Evolutionary conservation across 2,329 filamentous ascomycete species (phyloP), one percentile per base, ranked within the genome.

Genomic region (Monascus ruber): DNA sequence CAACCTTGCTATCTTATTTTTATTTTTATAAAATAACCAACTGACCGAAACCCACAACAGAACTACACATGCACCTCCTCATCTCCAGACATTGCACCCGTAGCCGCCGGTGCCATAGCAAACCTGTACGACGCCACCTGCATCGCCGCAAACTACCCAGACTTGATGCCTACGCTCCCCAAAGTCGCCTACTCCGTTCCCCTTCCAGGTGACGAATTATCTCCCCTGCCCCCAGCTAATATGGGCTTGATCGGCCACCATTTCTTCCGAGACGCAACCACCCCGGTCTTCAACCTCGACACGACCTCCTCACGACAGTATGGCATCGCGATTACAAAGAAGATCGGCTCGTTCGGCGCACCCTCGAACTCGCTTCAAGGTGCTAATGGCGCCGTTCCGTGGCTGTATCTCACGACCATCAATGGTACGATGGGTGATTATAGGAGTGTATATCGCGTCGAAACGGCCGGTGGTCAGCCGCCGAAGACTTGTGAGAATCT

Each of bases 121-220:
- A 80, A 77, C 1, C 83, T 96, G 52, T 95, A 84, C 78, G 87
- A 95, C 64, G 83, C 80, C 42, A 84, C 79, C 50, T 95, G 89
- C 65, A 63, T 89, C 28, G 83, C 82, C 5, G 72, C 82, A 33
- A 69, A 75, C 48, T 79, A 79, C 52, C 80, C 85, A 1, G 72
- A 78, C 39, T 68, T 91, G 10, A 69, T 88, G 33, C 57, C 70
- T 46, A 61, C 72, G 40, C 71, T 93, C 17, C 78, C 85, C 3
- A 68, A 68, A 43, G 74, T 86, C 41, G 77, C 81, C 1, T 72
- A 94, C 40, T 71, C 77, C 54, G 82, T 83, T 55, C 69, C 77
- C 53, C 66, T 81, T 33, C 70, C 66, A 5, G 40, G 43, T 8
- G 49, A 50, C 29, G 56, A 57, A 5, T 45, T 49, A 33, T 53